Base-by-base conservation (phyloP, 306 rosid genomes). In the Prunus armeniaca region DNA sequence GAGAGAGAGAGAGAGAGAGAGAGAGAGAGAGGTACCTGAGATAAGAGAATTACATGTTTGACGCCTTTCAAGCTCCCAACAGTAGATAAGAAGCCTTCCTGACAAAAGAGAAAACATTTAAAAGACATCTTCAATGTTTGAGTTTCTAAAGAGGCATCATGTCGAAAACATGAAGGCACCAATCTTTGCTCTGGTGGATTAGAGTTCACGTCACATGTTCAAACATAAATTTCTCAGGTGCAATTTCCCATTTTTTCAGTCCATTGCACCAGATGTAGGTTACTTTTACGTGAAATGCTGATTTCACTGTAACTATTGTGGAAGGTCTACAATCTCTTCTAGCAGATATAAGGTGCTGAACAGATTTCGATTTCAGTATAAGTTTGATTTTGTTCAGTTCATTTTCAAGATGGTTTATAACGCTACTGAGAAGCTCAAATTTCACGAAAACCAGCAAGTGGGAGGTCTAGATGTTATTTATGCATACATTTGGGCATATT, bases 1-100 rank as follows among this genome's bases (percentile, higher is more conserved):
- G 1, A 32, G 38, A 34, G 38, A 34, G 61, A 24, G 74, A 34
- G 7, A 32, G 1, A 32, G 38, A 34, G 38, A 34, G 61, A 24
- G 74, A 32, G 6, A 32, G 41, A 34, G 41, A 34, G 61, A 20
- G 74, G 83, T 86, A 92, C 98, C 97, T 88, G 98, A 30, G 98
- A 92, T 69, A 90, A 82, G 71, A 95, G 86, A 79, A 95, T 86
- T 61, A 95, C 81, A 83, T 95, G 97, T 69, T 86, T 88, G 76
- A 86, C 86, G 50, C 97, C 97, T 85, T 84, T 87, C 83, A 90
- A 87, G 86, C 84, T 84, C 71, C 79, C 93, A 79, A 69, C 82
- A 4, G 63, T 81, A 27, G 96, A 90, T 83, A 90, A 82, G 82
- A 95, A 95, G 61, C 98, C 98, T 85, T 92, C 97, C 98, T 92